phyloP scores from a whole-genome alignment of 1,139 yeast species.

The Taphrina wiesneri region DNA sequence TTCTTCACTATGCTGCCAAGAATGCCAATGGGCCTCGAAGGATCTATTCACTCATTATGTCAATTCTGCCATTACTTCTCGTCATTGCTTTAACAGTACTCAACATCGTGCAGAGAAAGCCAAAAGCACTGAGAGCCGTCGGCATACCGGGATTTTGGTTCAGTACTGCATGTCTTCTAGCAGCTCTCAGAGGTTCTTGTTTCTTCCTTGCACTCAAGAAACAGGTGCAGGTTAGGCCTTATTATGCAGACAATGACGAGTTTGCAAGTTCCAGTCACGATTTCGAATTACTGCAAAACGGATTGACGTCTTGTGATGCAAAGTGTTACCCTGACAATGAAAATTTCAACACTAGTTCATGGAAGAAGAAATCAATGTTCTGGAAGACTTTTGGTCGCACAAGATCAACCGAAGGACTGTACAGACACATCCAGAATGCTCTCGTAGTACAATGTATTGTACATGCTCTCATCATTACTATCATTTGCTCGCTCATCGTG shows the following conservation, averaged over 20 bases:
- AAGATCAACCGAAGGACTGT: background rate
- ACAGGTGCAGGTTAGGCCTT: slow-evolving; percentile 1
- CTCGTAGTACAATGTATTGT: slow-evolving; percentile 7
- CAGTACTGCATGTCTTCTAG: background rate
- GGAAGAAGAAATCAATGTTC: background rate
- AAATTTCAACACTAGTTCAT: background rate
- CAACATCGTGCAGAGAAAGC: slow-evolving; percentile 6
- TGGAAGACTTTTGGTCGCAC: slow-evolving; percentile 4
- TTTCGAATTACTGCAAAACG: background rate
- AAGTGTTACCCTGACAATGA: background rate
- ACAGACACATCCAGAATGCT: slow-evolving; percentile 8
- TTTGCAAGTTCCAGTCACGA: background rate
- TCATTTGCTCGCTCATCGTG: background rate
- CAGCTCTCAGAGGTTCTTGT: slow-evolving; percentile 4
- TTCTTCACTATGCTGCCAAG: background rate
- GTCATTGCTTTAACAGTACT: background rate
- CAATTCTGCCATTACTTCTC: background rate
- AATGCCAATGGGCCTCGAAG: slow-evolving; percentile 8
- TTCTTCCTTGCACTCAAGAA: background rate
- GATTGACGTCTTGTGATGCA: background rate
- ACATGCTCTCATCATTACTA: background rate
- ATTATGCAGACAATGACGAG: background rate
- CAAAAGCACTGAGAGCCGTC: background rate
- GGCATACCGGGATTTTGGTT: slow-evolving; percentile 6
- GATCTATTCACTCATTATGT: background rate